These are phyloP conservation scores for Fusarium pseudonygamai DNA, from an alignment of 2,329 filamentous ascomycete species.

Conservation along the genomic window DNA sequence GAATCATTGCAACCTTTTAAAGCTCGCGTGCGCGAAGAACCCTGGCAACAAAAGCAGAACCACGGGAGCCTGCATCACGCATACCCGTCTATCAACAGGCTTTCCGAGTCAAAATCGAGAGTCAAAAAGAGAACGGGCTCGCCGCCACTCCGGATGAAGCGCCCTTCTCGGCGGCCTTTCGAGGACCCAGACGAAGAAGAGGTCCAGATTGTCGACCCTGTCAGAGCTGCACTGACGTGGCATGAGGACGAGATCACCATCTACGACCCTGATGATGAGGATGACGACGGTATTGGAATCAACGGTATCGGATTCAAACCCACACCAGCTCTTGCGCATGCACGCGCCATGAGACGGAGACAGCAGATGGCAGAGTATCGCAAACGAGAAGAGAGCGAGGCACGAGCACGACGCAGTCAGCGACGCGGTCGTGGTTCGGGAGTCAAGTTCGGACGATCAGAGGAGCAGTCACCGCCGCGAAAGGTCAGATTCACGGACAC, in stretches of 20 bases:
- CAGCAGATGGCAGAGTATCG: conserved; percentile 71
- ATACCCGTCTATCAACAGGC: conserved; percentile 52
- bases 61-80: conserved; percentile 43
- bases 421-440: conserved; percentile 54
- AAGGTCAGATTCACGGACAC: conserved; percentile 55
- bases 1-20: background rate
- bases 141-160: conserved; percentile 50
- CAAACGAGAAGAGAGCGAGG: conserved; percentile 69
- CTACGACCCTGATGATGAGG: conserved; percentile 70
- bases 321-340: conserved; percentile 68
- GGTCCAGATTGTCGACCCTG: conserved; percentile 57
- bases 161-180: conserved; percentile 24
- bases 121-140: conserved; percentile 50
- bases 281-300: conserved; percentile 73
- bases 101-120: conserved; percentile 52
- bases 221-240: conserved; percentile 71
- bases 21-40: background rate
- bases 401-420: conserved; percentile 64
- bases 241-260: conserved; percentile 75
- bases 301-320: conserved; percentile 75
- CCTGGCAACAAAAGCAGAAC: conserved; percentile 21
- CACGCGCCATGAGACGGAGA: conserved; percentile 64
- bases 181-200: conserved; percentile 47
- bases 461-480: conserved; percentile 36
- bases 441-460: conserved; percentile 39